Conservation (phyloP, 768 basidiomycete species). For the Rhizopogon roseolus region DNA sequence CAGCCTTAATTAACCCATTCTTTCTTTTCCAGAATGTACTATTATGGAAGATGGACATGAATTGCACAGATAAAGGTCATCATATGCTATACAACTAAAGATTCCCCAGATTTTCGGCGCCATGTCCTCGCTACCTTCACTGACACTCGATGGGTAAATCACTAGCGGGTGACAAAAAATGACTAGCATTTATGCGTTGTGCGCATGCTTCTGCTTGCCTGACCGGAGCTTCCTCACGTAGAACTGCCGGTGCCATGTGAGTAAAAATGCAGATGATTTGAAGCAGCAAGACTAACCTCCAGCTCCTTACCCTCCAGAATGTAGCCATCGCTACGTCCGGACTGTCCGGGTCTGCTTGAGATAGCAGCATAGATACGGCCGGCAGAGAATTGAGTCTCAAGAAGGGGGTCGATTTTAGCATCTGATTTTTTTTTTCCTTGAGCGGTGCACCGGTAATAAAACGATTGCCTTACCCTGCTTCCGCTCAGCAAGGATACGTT, state of each 20-base stretch:
- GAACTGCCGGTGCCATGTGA: slow-evolving; percentile 53
- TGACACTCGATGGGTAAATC: slow-evolving; percentile 1
- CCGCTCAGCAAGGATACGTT: slow-evolving; percentile 81
- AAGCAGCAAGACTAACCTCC: slow-evolving; percentile 53
- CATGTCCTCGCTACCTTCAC: slow-evolving; percentile 2
- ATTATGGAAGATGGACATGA: slow-evolving; percentile 3
- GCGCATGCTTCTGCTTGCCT: slow-evolving; percentile 93
- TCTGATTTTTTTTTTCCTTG: slow-evolving; percentile 37
- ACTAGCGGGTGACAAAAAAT: neutral
- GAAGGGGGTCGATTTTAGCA: slow-evolving; percentile 85
- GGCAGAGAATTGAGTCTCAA: slow-evolving; percentile 88
- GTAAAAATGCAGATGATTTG: neutral
- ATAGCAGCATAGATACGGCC: slow-evolving; percentile 94
- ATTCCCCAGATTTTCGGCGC: slow-evolving; percentile 5
- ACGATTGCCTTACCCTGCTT: slow-evolving; percentile 69
- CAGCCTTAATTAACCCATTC: neutral
- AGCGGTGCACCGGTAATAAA: slow-evolving; percentile 8
- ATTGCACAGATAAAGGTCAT: slow-evolving; percentile 5
- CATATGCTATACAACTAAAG: slow-evolving; percentile 10
- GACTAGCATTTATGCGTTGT: slow-evolving; percentile 30
- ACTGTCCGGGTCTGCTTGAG: slow-evolving; percentile 95
- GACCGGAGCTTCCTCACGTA: slow-evolving; percentile 91
- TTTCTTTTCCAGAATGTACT: neutral
- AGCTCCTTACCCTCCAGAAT: slow-evolving; percentile 98
- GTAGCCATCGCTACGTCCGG: slow-evolving; percentile 95